Base-by-base conservation (phyloP, 768 basidiomycete species). In the Sporobolomyces pararoseus region DNA sequence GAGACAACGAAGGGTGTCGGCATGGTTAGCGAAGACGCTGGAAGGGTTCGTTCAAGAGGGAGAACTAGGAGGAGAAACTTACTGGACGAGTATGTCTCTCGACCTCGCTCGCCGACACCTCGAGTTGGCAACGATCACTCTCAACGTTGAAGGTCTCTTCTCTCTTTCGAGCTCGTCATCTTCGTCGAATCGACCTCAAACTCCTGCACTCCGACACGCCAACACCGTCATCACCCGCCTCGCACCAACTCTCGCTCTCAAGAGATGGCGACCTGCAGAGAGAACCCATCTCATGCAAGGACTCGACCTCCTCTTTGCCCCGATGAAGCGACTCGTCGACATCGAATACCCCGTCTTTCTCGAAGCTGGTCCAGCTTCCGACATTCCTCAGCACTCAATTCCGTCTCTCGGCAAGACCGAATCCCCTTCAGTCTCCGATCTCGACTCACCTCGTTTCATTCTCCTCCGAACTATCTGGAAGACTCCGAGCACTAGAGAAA, bases 71-170 rank as follows among this genome's bases (percentile, higher is more conserved):
- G 63, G 50, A n/a, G 67, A 62, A 3, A 2, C 42, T 17, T 42
- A 68, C 52, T 76, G 72, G 75, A 53, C 29, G 10, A 31, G 7
- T 21, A 59, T 74, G 57, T 27, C 61, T 2, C 23, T 27, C 0
- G 90, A 90, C 77, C 83, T 82, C 53, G 83, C 87, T 6, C 86
- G 91, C 27, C 82, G 83, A 35, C 82, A 85, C 6, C 75, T 96
- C 62, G 92, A 97, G 77, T 79, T 88, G 35, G 85, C 86, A 7
- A 82, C 90, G 12, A 80, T 82, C 2, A 84, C 87, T 4, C 79
- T 96, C 3, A 10, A 23, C 9, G 53, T 70, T 46, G 68, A 69
- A 19, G 62, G 63, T 3, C 81, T 82, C 42, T 94, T 90, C 75
- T 88, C 92, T 77, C 84, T 85, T 42, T 9, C 10, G 17, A 10